These are phyloP conservation scores for Calonectria honghensis DNA, from an alignment of 2,329 filamentous ascomycete genomes.

Conservation along the genomic window DNA sequence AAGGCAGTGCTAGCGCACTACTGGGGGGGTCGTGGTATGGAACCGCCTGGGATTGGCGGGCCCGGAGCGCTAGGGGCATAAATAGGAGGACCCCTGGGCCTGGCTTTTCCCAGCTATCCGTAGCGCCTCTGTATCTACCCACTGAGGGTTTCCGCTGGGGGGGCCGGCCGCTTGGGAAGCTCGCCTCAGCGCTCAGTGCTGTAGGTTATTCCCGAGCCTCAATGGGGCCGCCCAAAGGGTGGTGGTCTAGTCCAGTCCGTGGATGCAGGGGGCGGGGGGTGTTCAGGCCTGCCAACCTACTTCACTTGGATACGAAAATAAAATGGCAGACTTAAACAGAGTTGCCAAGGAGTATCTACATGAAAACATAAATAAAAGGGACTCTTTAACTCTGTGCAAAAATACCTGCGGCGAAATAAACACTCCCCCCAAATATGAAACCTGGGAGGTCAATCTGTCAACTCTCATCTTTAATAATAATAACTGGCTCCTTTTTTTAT, in stretches of 20 bases:
- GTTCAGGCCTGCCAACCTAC: background rate
- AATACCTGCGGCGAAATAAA: background rate
- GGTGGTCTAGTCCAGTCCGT: background rate
- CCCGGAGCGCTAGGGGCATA: background rate
- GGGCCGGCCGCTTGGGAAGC: background rate
- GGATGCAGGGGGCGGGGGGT: background rate
- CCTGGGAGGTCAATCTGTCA: conserved; percentile 3
- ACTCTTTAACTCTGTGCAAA: background rate
- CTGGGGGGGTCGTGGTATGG: conserved; percentile 43
- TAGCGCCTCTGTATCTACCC: conserved; percentile 4
- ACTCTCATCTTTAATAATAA: background rate
- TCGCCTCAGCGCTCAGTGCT: background rate
- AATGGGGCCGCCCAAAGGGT: background rate
- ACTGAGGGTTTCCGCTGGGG: conserved; percentile 13
- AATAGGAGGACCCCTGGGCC: background rate
- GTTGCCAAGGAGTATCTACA: background rate
- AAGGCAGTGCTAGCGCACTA: conserved; percentile 43
- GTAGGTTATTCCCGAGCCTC: conserved; percentile 20
- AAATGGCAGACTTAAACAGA: background rate
- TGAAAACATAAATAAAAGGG: background rate
- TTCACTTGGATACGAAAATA: background rate
- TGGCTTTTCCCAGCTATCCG: background rate
- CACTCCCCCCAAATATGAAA: background rate
- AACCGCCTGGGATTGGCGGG: conserved; percentile 51
- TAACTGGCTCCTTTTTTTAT: background rate